Percentiles rank a stretch among this genome's conserved stretches.
phyloP scores from a whole-genome alignment of 306 rosid genomes.

The Fagus crenata region DNA sequence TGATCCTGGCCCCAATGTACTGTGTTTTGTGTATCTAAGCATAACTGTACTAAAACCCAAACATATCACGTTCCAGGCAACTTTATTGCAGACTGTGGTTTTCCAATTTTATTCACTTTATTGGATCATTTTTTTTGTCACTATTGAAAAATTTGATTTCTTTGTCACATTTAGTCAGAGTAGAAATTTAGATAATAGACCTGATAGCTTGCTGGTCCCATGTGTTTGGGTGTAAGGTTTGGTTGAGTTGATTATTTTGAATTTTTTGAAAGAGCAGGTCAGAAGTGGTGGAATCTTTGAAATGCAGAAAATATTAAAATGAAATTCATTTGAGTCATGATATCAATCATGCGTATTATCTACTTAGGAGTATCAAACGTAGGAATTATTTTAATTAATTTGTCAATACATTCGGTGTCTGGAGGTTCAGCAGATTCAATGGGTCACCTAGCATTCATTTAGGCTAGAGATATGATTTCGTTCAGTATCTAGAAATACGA shows the following conservation, averaged over 20 bases:
- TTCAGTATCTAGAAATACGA: conserved; percentile 33
- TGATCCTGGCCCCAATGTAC: not conserved
- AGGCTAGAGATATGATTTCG: conserved; percentile 1
- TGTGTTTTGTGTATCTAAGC: not conserved
- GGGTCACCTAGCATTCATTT: conserved; percentile 12
- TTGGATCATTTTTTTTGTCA: not conserved
- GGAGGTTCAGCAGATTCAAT: not conserved
- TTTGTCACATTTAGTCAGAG: not conserved
- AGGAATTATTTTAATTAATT: not conserved
- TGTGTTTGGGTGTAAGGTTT: not conserved
- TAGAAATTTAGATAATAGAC: not conserved
- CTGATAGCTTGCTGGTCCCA: not conserved
- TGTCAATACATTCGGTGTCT: conserved; percentile 13
- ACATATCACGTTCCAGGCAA: not conserved
- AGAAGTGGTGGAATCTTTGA: not conserved
- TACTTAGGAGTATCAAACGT: not conserved
- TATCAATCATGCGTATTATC: conserved; percentile 1
- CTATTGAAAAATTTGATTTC: not conserved
- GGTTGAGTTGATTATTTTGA: not conserved
- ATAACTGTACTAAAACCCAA: not conserved
- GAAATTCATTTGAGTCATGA: not conserved
- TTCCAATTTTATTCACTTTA: not conserved
- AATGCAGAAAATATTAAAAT: not conserved
- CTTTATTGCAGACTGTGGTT: not conserved
- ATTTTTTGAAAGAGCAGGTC: not conserved